Base-by-base conservation (phyloP, 1,284 basidiomycete species). In the Apiotrichum gamsii region DNA sequence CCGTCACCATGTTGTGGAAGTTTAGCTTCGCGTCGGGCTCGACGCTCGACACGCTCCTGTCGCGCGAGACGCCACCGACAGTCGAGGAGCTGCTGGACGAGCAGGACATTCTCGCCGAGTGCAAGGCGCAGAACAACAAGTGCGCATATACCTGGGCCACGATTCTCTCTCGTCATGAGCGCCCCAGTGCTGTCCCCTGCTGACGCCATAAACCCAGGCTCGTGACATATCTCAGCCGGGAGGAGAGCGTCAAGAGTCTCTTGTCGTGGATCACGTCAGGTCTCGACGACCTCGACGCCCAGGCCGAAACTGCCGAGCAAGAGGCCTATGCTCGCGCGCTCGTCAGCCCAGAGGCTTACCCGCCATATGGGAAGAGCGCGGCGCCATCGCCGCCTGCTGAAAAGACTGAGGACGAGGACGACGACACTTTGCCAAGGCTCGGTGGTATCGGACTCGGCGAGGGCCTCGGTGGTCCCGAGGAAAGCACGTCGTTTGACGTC, bases 61-160 rank as follows among this genome's bases (percentile, higher is more conserved):
- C 62, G 23, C 49, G 72, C 25, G 68, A 69, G 50, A 60, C 61
- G 5, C 67, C 71, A 10, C 71, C 71, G 11, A 60, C 82, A 32
- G 78, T 96, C 40, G 91, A 96, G 72, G 85, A 90, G 41, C 83
- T 97, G 49, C 77, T 97, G 48, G 90, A 95, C 74, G 90, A 96
- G 74, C 87, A 90, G 67, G 91, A 96, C 70, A 77, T 96, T 45
- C 76, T 97, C 43, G 87, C 90, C 70, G 93, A 97, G 72, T 91
- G 90, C 80, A 97, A 97, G 73, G 79, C 87, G 4, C 90, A 94
- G 72, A 96, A 96, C 68, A 84, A 85, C 44, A 70, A 67, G 69
- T 72, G 51, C 28, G 68, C 59, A 54, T 8, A 9, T 13, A 28
- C 25, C 6, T 28, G 8, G 8, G 8, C 25, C 25, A 6, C 25